Percentiles rank a stretch among this genome's conserved stretches.
Evolutionary conservation across 1,139 yeast genomes (phyloP).

Genomic region (Martiniozyma asiatica): DNA sequence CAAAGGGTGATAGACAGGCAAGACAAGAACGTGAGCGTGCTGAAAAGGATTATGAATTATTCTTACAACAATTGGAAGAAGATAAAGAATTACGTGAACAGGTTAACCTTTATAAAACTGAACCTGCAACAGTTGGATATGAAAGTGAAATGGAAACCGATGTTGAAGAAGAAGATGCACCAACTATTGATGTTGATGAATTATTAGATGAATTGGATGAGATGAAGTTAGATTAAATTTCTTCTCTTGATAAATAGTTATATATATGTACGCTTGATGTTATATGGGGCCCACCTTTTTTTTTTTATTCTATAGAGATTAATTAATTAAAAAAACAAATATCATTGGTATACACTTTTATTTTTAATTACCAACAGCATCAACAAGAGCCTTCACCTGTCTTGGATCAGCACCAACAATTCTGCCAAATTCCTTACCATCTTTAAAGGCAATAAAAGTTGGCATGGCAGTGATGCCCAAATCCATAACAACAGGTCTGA

Average conservation of each 20-base stretch:
- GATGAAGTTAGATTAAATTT: conserved; percentile 52
- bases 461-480: conserved; percentile 81
- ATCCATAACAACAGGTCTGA: conserved; percentile 47
- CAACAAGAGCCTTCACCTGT: conserved; percentile 3
- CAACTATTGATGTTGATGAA: conserved; percentile 69
- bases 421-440: conserved; percentile 49
- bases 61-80: conserved; percentile 95
- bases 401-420: conserved; percentile 70
- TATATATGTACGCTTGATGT: neutral
- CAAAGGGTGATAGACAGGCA: conserved; percentile 46
- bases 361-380: neutral
- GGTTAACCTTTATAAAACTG: conserved; percentile 73
- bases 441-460: conserved; percentile 63
- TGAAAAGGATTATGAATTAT: conserved; percentile 88
- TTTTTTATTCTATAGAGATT: conserved; percentile 1
- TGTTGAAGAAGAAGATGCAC: conserved; percentile 55
- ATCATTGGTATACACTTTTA: too few species aligned
- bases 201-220: conserved; percentile 86
- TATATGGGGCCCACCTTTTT: too few species aligned
- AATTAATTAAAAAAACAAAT: too few species aligned
- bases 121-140: conserved; percentile 20
- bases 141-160: conserved; percentile 32
- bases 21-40: conserved; percentile 86
- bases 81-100: conserved; percentile 90
- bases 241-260: neutral